Evolutionary conservation across 306 rosid genomes (phyloP).

Genomic region (Senna tora): DNA sequence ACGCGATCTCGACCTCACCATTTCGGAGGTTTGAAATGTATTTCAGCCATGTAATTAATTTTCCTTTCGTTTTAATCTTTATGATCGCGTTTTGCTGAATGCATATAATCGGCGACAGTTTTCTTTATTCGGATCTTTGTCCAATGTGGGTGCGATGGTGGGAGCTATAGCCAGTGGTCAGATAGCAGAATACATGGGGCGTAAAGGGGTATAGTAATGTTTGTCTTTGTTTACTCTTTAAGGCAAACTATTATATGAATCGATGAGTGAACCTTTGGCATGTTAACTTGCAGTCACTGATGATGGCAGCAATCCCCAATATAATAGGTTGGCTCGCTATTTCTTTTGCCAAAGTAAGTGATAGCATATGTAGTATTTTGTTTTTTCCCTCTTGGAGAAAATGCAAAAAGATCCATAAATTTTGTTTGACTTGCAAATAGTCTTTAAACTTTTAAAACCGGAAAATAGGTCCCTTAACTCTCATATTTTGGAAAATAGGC

Average conservation of each 20-base stretch:
- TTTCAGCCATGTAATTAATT: background rate
- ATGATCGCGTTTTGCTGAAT: background rate
- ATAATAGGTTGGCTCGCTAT: slow-evolving; percentile 79
- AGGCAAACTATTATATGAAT: slow-evolving; percentile 6
- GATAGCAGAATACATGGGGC: slow-evolving; percentile 75
- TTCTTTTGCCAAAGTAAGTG: slow-evolving; percentile 69
- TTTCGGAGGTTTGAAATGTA: slow-evolving; percentile 61
- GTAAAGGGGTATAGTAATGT: slow-evolving; percentile 74
- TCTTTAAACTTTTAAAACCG: too few relatives aligned
- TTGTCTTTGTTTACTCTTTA: slow-evolving; percentile 17
- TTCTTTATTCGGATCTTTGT: slow-evolving; percentile 77
- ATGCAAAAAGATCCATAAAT: too few relatives aligned
- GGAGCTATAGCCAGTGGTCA: slow-evolving; percentile 94
- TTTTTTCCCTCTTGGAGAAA: background rate
- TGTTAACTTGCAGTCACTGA: slow-evolving; percentile 62
- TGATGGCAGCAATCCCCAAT: slow-evolving; percentile 76
- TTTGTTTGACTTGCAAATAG: too few relatives aligned
- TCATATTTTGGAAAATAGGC: too few relatives aligned
- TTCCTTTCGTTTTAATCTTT: background rate
- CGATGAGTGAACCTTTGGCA: slow-evolving; percentile 23
- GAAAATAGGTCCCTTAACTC: too few relatives aligned
- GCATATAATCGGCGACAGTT: slow-evolving; percentile 49
- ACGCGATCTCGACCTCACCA: slow-evolving; percentile 60
- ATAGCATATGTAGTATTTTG: background rate
- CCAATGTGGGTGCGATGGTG: slow-evolving; percentile 91